phyloP scores from a whole-genome alignment of 345 rosid genomes.

The Kandelia obovata region DNA sequence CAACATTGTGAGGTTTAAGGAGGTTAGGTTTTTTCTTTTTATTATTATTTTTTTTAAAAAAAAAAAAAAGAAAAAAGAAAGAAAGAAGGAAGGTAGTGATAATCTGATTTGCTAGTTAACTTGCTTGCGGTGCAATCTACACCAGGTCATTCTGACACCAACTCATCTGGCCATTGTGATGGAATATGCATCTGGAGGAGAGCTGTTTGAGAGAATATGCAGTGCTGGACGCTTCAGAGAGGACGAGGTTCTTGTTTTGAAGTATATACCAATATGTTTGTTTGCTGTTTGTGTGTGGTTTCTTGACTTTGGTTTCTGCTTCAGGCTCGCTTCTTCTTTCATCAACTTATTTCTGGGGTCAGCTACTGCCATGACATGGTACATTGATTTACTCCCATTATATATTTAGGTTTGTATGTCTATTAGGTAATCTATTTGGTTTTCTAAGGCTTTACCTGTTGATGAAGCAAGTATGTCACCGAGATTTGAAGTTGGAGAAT shows the following conservation, averaged over 20 bases:
- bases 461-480: constrained; percentile 40
- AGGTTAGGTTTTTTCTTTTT: constrained; percentile 17
- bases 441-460: constrained; percentile 6
- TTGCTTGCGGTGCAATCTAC: background rate
- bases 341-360: constrained; percentile 35
- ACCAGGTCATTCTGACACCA: constrained; percentile 33
- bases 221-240: constrained; percentile 27
- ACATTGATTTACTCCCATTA: background rate
- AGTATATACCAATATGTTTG: background rate
- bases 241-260: constrained; percentile 23
- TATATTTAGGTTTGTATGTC: background rate
- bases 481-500: constrained; percentile 36
- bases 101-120: background rate
- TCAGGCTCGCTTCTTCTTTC: constrained; percentile 36
- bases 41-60: background rate
- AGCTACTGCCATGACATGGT: constrained; percentile 37
- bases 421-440: background rate
- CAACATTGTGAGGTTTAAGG: constrained; percentile 37
- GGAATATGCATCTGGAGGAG: constrained; percentile 39
- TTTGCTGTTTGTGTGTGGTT: background rate
- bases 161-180: constrained; percentile 35
- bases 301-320: constrained; percentile 2
- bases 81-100: background rate
- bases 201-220: constrained; percentile 32
- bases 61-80: no score